phyloP scores from a whole-genome alignment of 1,139 yeast species.

The Protomyces inouyei region DNA sequence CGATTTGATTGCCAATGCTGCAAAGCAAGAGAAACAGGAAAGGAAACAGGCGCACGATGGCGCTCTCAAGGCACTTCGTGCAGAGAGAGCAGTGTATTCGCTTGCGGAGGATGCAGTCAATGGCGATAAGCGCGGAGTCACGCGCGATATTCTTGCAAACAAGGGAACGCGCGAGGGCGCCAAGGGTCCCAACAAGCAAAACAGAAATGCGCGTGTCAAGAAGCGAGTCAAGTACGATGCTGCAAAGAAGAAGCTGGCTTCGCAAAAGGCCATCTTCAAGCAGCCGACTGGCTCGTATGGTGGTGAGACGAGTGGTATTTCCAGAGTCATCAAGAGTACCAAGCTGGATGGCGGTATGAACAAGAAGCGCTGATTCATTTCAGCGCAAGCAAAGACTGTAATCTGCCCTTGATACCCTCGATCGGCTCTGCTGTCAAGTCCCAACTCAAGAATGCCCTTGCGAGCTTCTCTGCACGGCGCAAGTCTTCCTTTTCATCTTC shows the following conservation, averaged over 20 bases:
- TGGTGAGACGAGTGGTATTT: slow-evolving; percentile 97
- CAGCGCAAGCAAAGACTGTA: background rate
- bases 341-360: slow-evolving; percentile 40
- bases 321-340: slow-evolving; percentile 80
- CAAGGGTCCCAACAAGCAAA: slow-evolving; percentile 85
- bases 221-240: slow-evolving; percentile 95
- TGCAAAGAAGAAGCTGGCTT: slow-evolving; percentile 89
- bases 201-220: slow-evolving; percentile 93
- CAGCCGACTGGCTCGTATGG: slow-evolving; percentile 68
- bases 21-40: slow-evolving; percentile 48
- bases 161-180: slow-evolving; percentile 69
- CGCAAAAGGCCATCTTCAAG: slow-evolving; percentile 82
- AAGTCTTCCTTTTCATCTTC: slow-evolving; percentile 30
- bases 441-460: slow-evolving; percentile 29
- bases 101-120: slow-evolving; percentile 55
- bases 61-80: slow-evolving; percentile 51
- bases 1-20: slow-evolving; percentile 44
- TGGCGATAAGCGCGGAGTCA: slow-evolving; percentile 84
- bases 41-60: slow-evolving; percentile 62
- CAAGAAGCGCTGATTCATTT: slow-evolving; percentile 3
- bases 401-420: background rate
- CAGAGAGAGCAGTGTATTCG: slow-evolving; percentile 80
- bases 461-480: slow-evolving; percentile 32
- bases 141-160: slow-evolving; percentile 87
- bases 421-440: slow-evolving; percentile 21